These are phyloP conservation scores for Nannizziopsis barbatae DNA, from an alignment of 2,329 filamentous ascomycete genomes.

Conservation along the genomic window DNA sequence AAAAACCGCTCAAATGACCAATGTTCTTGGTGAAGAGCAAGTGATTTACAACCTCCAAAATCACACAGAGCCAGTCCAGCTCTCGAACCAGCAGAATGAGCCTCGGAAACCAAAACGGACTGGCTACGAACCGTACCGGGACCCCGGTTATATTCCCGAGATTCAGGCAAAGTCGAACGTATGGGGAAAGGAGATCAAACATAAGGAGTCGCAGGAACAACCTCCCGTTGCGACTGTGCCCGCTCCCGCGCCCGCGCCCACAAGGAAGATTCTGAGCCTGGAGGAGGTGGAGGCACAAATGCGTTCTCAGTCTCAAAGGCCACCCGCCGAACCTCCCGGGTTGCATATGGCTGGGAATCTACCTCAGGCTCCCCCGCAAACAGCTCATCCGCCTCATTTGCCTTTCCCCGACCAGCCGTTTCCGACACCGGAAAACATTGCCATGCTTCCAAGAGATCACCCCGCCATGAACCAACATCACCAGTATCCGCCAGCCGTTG, in stretches of 20 bases:
- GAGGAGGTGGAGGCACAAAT: constrained; percentile 96
- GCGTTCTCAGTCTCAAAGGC: constrained; percentile 37
- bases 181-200: constrained; percentile 66
- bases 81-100: constrained; percentile 26
- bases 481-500: constrained; percentile 27
- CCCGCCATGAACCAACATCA: constrained; percentile 43
- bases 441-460: constrained; percentile 34
- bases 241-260: constrained; percentile 20
- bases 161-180: constrained; percentile 86
- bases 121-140: constrained; percentile 85
- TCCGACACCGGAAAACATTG: constrained; percentile 9
- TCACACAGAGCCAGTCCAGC: constrained; percentile 22
- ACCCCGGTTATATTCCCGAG: constrained; percentile 73
- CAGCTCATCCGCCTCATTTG: constrained; percentile 14
- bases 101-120: constrained; percentile 54
- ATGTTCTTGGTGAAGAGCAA: constrained; percentile 84
- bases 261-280: constrained; percentile 80
- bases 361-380: constrained; percentile 8
- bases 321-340: constrained; percentile 23
- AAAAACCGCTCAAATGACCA: constrained; percentile 73
- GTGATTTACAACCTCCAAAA: constrained; percentile 68
- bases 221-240: neutral
- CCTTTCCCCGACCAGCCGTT: constrained; percentile 11
- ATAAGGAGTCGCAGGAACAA: constrained; percentile 24
- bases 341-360: constrained; percentile 19